Percentiles rank a stretch among this genome's conserved stretches.
Evolutionary conservation across 352 stramenopile species (phyloP).

Genomic region (Albugo candida): DNA sequence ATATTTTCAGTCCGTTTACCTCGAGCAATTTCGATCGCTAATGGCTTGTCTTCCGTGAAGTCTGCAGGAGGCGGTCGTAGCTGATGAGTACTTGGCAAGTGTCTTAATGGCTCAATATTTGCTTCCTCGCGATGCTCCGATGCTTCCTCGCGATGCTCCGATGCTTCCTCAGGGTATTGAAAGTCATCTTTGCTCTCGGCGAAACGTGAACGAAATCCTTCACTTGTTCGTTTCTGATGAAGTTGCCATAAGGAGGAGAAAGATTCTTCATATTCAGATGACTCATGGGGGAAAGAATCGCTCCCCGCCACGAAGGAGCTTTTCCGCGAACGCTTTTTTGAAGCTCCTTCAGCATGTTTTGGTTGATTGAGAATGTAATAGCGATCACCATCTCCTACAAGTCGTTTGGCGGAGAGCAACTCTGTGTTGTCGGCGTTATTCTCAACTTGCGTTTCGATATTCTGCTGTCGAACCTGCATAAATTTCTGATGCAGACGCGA

Average conservation of each 20-base stretch:
- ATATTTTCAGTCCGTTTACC: too few species aligned
- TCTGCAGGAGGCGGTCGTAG: too few species aligned
- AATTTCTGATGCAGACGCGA: conserved; percentile 79
- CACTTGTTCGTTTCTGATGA: neutral
- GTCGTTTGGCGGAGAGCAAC: neutral
- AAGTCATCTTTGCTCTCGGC: too few species aligned
- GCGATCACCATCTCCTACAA: conserved; percentile 14
- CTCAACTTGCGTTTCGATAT: neutral
- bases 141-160: too few species aligned
- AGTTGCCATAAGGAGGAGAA: neutral
- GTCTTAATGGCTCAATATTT: too few species aligned
- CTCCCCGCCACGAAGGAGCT: too few species aligned
- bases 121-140: too few species aligned
- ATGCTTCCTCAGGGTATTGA: too few species aligned
- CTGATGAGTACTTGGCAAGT: too few species aligned
- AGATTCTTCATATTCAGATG: neutral
- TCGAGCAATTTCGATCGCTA: too few species aligned
- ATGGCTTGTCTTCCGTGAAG: too few species aligned
- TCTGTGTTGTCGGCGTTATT: conserved; percentile 18
- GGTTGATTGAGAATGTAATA: conserved; percentile 25
- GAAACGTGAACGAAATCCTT: neutral
- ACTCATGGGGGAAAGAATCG: too few species aligned
- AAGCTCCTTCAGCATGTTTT: neutral
- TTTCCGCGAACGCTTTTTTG: neutral
- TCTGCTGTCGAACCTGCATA: neutral